Evolutionary conservation across 805 yeast genomes (phyloP).

Genomic region (Cyberlindnera euphorbiiphila): DNA sequence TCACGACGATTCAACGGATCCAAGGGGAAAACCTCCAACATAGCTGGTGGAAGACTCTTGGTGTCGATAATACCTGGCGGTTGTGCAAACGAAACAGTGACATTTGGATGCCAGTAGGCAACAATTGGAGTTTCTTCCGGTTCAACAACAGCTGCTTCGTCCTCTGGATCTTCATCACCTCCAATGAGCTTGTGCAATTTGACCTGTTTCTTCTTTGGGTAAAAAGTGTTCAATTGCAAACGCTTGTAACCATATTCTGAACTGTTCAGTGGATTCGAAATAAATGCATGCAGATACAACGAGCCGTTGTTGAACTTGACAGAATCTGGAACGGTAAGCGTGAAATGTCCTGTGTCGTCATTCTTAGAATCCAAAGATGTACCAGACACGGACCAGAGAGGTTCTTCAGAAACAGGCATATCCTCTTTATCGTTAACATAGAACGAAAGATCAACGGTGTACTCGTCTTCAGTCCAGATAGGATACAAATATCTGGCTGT

Average conservation of each 20-base stretch:
- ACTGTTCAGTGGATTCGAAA: constrained; percentile 21
- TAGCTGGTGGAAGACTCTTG: constrained; percentile 23
- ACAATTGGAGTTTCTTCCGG: constrained; percentile 15
- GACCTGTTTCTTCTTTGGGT: constrained; percentile 28
- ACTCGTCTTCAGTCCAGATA: constrained; percentile 18
- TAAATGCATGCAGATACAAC: constrained; percentile 31
- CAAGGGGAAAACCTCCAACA: constrained; percentile 23
- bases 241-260: constrained; percentile 22
- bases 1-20: constrained; percentile 31
- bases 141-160: constrained; percentile 9
- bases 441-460: constrained; percentile 19
- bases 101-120: constrained; percentile 37
- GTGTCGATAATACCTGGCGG: constrained; percentile 22
- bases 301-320: constrained; percentile 30
- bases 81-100: constrained; percentile 29
- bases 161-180: constrained; percentile 13
- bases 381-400: constrained; percentile 7
- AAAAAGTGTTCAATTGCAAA: constrained; percentile 27
- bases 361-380: constrained; percentile 12
- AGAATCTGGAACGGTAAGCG: constrained; percentile 17
- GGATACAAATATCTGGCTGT: constrained; percentile 22
- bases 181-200: constrained; percentile 32
- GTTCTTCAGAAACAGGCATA: constrained; percentile 2
- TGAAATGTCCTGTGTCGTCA: constrained; percentile 12
- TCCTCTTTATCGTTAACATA: constrained; percentile 22